Conservation (phyloP, 768 basidiomycete genomes). For the Kwoniella newhampshirensis region DNA sequence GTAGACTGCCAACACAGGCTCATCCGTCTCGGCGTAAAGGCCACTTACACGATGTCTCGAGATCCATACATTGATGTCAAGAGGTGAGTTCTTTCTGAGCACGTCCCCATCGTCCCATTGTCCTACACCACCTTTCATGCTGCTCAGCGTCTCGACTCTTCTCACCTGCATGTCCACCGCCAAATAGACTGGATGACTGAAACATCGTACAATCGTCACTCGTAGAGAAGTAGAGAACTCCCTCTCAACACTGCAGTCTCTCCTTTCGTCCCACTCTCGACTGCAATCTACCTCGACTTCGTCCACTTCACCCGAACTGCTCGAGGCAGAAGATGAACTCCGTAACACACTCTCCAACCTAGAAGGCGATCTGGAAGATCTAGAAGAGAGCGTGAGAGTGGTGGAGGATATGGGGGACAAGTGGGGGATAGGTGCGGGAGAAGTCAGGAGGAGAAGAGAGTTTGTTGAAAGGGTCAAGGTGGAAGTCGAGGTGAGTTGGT, state of each 20-base stretch:
- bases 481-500: conserved; percentile 70
- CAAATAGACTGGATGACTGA: too few species aligned
- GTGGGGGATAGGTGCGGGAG: conserved; percentile 76
- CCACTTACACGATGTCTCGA: conserved; percentile 29
- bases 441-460: conserved; percentile 70
- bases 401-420: conserved; percentile 83
- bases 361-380: conserved; percentile 83
- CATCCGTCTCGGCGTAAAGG: too few species aligned
- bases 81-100: conserved; percentile 21
- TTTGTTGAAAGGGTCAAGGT: conserved; percentile 73
- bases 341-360: conserved; percentile 72
- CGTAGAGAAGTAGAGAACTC: conserved; percentile 39
- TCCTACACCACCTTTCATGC: background rate
- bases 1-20: too few species aligned
- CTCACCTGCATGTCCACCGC: too few species aligned
- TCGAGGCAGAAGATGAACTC: conserved; percentile 59
- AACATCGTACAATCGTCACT: background rate
- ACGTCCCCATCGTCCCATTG: background rate
- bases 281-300: conserved; percentile 9
- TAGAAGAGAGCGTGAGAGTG: conserved; percentile 91
- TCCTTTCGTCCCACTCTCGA: conserved; percentile 18
- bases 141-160: too few species aligned
- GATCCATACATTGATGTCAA: conserved; percentile 50
- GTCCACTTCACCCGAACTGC: conserved; percentile 15
- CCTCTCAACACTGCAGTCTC: conserved; percentile 24